These are phyloP conservation scores for Paxillus ammoniavirescens DNA, from an alignment of 768 basidiomycete species.

Conservation along the genomic window DNA sequence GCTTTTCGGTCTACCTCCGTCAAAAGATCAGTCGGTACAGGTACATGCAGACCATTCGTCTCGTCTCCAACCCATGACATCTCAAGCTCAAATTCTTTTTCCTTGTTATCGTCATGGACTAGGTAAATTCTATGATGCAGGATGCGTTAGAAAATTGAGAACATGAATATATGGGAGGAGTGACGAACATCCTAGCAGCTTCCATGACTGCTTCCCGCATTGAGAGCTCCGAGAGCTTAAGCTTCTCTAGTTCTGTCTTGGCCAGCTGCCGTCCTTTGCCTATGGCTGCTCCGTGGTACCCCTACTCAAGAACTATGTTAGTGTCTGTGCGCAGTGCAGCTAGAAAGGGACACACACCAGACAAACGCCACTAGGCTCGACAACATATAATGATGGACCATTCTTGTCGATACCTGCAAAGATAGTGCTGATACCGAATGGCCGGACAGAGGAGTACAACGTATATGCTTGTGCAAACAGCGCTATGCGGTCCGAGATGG, in stretches of 20 bases:
- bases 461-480: conserved; percentile 96
- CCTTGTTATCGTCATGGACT: conserved; percentile 96
- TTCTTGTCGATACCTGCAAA: conserved; percentile 86
- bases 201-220: conserved; percentile 86
- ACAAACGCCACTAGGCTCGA: conserved; percentile 94
- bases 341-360: conserved; percentile 51
- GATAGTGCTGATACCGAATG: conserved; percentile 94
- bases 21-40: conserved; percentile 82
- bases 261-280: conserved; percentile 98
- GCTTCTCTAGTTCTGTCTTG: conserved; percentile 97
- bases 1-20: conserved; percentile 87
- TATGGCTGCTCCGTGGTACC: conserved; percentile 94
- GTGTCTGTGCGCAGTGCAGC: not conserved
- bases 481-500: conserved; percentile 74
- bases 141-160: not conserved
- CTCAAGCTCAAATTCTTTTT: conserved; percentile 98
- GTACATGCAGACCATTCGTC: conserved; percentile 73
- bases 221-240: conserved; percentile 79
- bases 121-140: conserved; percentile 75
- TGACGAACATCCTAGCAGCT: conserved; percentile 89
- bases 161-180: conserved; percentile 5
- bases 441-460: conserved; percentile 95
- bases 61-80: conserved; percentile 95
- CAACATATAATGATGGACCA: conserved; percentile 82
- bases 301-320: conserved; percentile 43